Percentiles rank a stretch among this genome's conserved stretches.
Conservation (phyloP, 2,329 filamentous ascomycete genomes). For the Coniochaeta pulveracea region DNA sequence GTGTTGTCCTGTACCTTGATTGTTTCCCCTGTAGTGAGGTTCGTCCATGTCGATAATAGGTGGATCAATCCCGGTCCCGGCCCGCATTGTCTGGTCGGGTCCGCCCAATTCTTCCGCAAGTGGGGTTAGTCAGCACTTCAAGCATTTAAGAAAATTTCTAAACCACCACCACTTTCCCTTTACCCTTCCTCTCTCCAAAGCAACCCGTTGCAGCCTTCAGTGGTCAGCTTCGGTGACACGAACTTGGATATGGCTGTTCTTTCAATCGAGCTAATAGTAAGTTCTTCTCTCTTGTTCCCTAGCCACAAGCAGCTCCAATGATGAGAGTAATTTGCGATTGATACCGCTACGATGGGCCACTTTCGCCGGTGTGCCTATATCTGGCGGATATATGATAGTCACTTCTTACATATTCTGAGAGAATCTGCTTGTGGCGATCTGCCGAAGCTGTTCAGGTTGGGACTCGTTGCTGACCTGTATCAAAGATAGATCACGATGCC, state of each 20-base stretch:
- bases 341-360: conserved; percentile 61
- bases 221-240: no score
- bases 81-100: no score
- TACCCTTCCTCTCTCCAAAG: not conserved
- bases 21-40: no score
- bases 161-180: not conserved
- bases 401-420: conserved; percentile 93
- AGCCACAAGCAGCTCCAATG: conserved; percentile 32
- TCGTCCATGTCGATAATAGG: no score
- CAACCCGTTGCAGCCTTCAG: no score
- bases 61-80: no score
- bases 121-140: not conserved
- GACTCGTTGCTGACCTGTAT: no score
- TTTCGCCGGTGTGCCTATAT: conserved; percentile 76
- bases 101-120: not conserved
- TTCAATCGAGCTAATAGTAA: no score
- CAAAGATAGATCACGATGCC: no score
- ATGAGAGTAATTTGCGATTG: conserved; percentile 97
- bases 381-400: conserved; percentile 64
- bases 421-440: not conserved
- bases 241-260: not conserved
- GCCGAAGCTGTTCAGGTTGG: no score
- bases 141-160: conserved; percentile 1
- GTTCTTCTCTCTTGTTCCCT: conserved; percentile 7
- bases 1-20: no score